Evolutionary conservation across 805 yeast genomes (phyloP).

Genomic region (Nakazawaea siamensis): DNA sequence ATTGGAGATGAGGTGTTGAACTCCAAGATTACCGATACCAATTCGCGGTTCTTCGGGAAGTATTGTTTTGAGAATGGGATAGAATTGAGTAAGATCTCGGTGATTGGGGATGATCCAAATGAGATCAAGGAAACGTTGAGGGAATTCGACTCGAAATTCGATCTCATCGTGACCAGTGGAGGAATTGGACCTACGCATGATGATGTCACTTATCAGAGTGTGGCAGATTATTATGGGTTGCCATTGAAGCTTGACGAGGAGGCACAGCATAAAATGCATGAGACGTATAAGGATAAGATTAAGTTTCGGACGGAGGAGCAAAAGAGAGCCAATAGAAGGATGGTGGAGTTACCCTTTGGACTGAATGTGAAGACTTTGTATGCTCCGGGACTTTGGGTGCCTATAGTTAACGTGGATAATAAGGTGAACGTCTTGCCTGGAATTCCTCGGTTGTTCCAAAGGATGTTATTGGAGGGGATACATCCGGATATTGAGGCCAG

Average conservation of each 20-base stretch:
- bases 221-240: constrained; percentile 58
- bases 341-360: constrained; percentile 71
- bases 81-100: constrained; percentile 55
- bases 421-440: constrained; percentile 77
- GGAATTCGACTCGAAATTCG: constrained; percentile 43
- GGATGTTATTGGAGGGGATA: constrained; percentile 36
- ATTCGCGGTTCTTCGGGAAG: constrained; percentile 64
- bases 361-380: constrained; percentile 36
- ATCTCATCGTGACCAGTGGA: constrained; percentile 64
- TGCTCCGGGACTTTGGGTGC: constrained; percentile 68
- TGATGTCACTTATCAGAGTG: constrained; percentile 72
- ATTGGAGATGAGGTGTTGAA: constrained; percentile 88
- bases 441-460: constrained; percentile 65
- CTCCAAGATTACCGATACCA: constrained; percentile 77
- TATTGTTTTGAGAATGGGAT: constrained; percentile 63
- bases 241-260: constrained; percentile 43
- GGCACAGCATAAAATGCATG: constrained; percentile 53
- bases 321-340: constrained; percentile 53
- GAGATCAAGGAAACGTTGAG: constrained; percentile 51
- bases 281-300: constrained; percentile 30
- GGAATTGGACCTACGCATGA: constrained; percentile 88
- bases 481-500: constrained; percentile 27
- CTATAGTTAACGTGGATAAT: constrained; percentile 59
- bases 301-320: constrained; percentile 32
- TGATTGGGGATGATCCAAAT: constrained; percentile 67